Evolutionary conservation across 2,329 filamentous ascomycete species (phyloP).

Genomic region (Sclerotiophoma versabilis): DNA sequence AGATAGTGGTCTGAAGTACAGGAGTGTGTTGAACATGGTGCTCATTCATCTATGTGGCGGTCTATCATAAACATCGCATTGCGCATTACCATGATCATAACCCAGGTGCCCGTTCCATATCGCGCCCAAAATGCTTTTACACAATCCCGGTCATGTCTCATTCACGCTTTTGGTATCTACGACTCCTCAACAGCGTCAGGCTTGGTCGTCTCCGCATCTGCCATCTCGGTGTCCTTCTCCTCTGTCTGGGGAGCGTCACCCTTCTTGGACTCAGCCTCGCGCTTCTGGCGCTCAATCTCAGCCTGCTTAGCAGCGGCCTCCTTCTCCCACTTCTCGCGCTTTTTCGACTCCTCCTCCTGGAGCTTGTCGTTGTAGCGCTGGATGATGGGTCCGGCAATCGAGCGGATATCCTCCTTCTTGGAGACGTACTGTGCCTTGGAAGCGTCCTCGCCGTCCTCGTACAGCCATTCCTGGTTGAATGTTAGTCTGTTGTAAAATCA

Average conservation of each 20-base stretch:
- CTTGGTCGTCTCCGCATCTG: constrained; percentile 60
- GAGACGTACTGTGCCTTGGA: constrained; percentile 91
- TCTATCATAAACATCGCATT: constrained; percentile 38
- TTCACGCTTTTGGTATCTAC: constrained; percentile 17
- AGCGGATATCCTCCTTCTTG: constrained; percentile 95
- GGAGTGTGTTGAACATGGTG: neutral
- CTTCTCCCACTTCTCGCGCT: constrained; percentile 71
- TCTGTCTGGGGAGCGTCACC: constrained; percentile 49
- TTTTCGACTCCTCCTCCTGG: constrained; percentile 81
- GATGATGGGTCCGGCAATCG: constrained; percentile 86
- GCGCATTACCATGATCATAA: constrained; percentile 36
- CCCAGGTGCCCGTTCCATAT: constrained; percentile 14
- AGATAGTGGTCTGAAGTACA: no score
- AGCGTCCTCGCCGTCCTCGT: constrained; percentile 94
- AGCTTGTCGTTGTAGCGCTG: constrained; percentile 96
- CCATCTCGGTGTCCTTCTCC: constrained; percentile 63
- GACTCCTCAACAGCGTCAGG: constrained; percentile 51
- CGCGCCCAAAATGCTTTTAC: constrained; percentile 33
- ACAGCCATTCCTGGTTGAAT: constrained; percentile 88
- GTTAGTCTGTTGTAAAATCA: constrained; percentile 19
- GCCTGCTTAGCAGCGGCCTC: constrained; percentile 67
- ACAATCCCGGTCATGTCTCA: constrained; percentile 20
- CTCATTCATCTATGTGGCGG: constrained; percentile 34
- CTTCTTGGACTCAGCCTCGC: constrained; percentile 74
- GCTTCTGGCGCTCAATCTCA: constrained; percentile 76